These are phyloP conservation scores for Podospora anserina DNA, from an alignment of 495 filamentous ascomycete genomes.

Conservation along the genomic window DNA sequence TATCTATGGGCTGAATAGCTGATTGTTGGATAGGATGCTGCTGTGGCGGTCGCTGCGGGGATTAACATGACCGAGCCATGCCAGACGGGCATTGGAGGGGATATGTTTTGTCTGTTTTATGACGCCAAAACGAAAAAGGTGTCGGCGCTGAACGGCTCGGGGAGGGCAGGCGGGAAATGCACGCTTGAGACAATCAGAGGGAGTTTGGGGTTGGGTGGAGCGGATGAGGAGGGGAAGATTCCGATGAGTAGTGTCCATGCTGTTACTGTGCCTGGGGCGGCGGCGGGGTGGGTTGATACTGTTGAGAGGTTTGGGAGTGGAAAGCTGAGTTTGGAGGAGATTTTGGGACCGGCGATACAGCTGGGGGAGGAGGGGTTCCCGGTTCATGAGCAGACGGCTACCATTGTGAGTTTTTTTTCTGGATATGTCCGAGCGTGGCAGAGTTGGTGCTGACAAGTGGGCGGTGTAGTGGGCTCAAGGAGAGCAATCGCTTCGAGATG, in stretches of 20 bases:
- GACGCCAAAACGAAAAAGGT: constrained; percentile 76
- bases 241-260: constrained; percentile 75
- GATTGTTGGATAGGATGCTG: constrained; percentile 68
- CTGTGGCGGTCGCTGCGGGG: constrained; percentile 80
- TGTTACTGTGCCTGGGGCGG: constrained; percentile 83
- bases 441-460: neutral
- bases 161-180: constrained; percentile 66
- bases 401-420: constrained; percentile 54
- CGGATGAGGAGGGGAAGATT: constrained; percentile 59
- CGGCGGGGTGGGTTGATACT: constrained; percentile 91
- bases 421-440: too few species aligned
- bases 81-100: constrained; percentile 94
- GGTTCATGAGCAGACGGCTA: constrained; percentile 73
- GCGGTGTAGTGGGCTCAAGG: constrained; percentile 59
- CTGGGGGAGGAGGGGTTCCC: constrained; percentile 88
- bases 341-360: constrained; percentile 79
- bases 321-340: constrained; percentile 71
- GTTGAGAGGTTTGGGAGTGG: constrained; percentile 91
- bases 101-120: constrained; percentile 97
- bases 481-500: constrained; percentile 58
- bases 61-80: constrained; percentile 92
- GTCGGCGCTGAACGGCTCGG: constrained; percentile 85
- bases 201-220: constrained; percentile 59
- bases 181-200: constrained; percentile 67
- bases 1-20: neutral